Evolutionary conservation across 768 basidiomycete species (phyloP), one percentile per base, ranked within the genome.

Genomic region (Inosperma sp.): DNA sequence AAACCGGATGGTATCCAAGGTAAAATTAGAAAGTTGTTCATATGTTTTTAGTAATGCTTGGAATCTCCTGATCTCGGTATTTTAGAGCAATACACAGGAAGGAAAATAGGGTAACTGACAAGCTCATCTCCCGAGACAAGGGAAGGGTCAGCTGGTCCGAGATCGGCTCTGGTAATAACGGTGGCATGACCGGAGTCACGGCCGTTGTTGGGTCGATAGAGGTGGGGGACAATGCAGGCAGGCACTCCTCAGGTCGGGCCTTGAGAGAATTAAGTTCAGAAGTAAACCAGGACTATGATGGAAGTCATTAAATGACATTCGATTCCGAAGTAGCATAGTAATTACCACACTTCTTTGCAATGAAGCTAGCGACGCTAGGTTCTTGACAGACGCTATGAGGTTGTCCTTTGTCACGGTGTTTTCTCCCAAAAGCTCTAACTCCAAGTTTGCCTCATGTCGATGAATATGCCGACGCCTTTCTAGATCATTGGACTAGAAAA

Each of bases 31-130:
- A 6, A 98, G 76, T 58, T 95, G 93, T 31, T 88, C 84, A 60
- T 93, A 97, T 2, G 93, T 95, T 69, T 86, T 84, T 34, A 94
- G 72, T 37, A 98, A 74, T 0, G 93, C 89, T 63, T 94, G 86
- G 68, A 93, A 96, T 25, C 93, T 92, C 53, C 95, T 95, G 56
- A 12, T 19, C 25, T 3, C 17, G 36, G 48, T 25, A 16, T 14
- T 33, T 35, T 19, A 22, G 52, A 30, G 36, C n/a, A 40, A 26
- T 17, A 25, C 21, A 22, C 22, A 22, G n/a, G 13, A 33, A 3
- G 16, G 10, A 16, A 22, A 30, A 34, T 5, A 50, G 9, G 14
- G 50, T 22, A 46, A 71, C 91, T 58, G 58, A 94, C 94, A 93
- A 64, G 13, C 84, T 76, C 93, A 95, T 97, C 53, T 94, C 93